Evolutionary conservation across 352 stramenopile genomes (phyloP), one percentile per base, ranked within the genome.

Genomic region (Pythium apleroticum): DNA sequence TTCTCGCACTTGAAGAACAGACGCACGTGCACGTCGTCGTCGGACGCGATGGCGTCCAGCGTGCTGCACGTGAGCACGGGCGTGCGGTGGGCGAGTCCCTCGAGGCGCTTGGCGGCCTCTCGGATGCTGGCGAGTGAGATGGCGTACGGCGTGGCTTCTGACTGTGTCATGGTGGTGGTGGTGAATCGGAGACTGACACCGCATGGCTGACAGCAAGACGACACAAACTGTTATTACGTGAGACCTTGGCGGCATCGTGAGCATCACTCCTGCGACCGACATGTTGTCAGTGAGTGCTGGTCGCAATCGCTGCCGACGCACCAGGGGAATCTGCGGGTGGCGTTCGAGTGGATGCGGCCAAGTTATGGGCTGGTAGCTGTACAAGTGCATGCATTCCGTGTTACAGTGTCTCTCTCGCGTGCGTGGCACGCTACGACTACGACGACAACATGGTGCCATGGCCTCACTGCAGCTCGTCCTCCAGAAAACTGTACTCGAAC

Each of bases 401-500:
- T 48, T 48, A 48, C 39, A 48, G 39, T 48, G 39, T 57, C 24
- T 48, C 17, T 48, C 39, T 48, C 24, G 39, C 39, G 39, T 48
- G 39, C 39, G 39, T 48, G 39, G 24, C 39, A 48, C 14, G 39
- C 39, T 48, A 48, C 39, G 39, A 48, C 39, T 24, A 48, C 8
- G 17, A 48, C 27, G 27, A 11, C 12, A 15, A n/a, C 35, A 61
- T 52, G 31, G 12, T 14, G 33, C 6, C 20, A 17, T 48, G 52
- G 17, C 12, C 41, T 56, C 49, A 72, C 54, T 72, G 79, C 72
- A 95, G 70, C 70, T 95, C 86, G 66, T 98, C 95, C 81, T 99
- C 97, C 64, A 99, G 85, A 75, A 93, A 99, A 45, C 80, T 95
- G 84, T 99, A 99, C 77, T 99, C 97, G 76, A 99, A 99, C 50